These are phyloP conservation scores for Globisporangium sylvaticum DNA, from an alignment of 352 stramenopile species.

Conservation along the genomic window DNA sequence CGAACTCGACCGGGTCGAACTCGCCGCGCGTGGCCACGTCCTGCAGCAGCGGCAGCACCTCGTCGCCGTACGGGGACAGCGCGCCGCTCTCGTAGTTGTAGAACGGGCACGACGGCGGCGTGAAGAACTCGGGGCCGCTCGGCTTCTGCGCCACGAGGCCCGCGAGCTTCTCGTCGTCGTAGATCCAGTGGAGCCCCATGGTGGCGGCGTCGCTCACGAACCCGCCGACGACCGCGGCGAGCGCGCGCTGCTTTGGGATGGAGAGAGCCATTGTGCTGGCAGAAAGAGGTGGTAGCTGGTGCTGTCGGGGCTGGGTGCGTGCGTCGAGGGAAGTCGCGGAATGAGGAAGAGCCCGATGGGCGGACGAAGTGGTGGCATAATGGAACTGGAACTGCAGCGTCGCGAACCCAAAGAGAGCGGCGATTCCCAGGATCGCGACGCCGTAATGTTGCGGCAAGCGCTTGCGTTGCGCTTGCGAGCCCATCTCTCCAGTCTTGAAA, in stretches of 20 bases:
- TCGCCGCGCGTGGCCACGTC: constrained; percentile 36
- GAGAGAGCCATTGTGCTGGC: constrained; percentile 26
- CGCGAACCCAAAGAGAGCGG: constrained; percentile 1
- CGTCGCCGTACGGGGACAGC: constrained; percentile 60
- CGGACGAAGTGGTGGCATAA: neutral
- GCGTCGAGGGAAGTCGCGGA: neutral
- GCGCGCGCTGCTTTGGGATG: constrained; percentile 37
- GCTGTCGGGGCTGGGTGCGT: constrained; percentile 17
- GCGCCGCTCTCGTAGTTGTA: constrained; percentile 54
- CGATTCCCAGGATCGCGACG: neutral
- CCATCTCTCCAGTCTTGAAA: too few species aligned
- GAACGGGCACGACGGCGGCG: constrained; percentile 57
- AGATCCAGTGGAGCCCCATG: constrained; percentile 79
- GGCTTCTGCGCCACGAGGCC: constrained; percentile 12
- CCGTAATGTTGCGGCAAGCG: constrained; percentile 5
- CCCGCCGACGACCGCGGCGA: constrained; percentile 40
- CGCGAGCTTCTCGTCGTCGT: constrained; percentile 46
- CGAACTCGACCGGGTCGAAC: constrained; percentile 48
- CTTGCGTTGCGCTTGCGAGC: constrained; percentile 1
- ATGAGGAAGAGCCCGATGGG: neutral
- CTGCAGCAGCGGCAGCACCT: constrained; percentile 58
- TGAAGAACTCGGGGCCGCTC: constrained; percentile 40
- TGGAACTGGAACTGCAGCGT: neutral
- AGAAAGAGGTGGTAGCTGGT: too few species aligned
- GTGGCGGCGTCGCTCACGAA: constrained; percentile 64